Evolutionary conservation across 1,284 basidiomycete species (phyloP), one percentile per base, ranked within the genome.

Genomic region (Hymenochaete sp.): DNA sequence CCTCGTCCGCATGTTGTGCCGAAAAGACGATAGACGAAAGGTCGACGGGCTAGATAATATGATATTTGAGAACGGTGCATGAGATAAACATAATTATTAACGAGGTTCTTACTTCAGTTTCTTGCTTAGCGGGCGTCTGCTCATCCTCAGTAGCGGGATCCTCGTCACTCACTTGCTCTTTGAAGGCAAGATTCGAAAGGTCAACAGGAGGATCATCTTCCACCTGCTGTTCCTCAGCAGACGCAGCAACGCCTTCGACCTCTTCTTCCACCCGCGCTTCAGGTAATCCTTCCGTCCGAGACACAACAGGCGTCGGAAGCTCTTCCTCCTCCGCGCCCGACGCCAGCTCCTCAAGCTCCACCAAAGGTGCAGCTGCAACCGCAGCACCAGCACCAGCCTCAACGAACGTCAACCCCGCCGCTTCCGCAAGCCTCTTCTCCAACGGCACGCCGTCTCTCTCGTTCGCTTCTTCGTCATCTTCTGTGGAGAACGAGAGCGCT

Each of bases 381-480:
- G 42, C 42, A 27, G 42, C 33, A 13, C 36, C 8, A 19, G 11
- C 25, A 18, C 10, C 26, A 24, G 40, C 7, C 27, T 45, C 29
- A 5, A 33, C 44, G 5, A 21, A 10, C 2, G 37, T 18, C 13
- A 39, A 13, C n/a, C 26, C 44, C 13, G 27, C 19, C 10, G 44
- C 36, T 9, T 39, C 37, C 9, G 44, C 36, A 18, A 45, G 26
- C 27, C 29, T 40, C 35, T 21, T 3, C 19, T 38, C 37, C 3
- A 45, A 10, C 24, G 36, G 44, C 14, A 19, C 37, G n/a, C n/a
- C 29, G n/a, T n/a, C n/a, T n/a, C n/a, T n/a, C n/a, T n/a, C n/a
- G 24, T 39, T 29, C n/a, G 18, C 43, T 21, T 27, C n/a, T 11
- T 25, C 14, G 8, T 47, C 45, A n/a, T 47, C 45, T 13, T 40